Conservation (phyloP, 2,329 filamentous ascomycete genomes). For the Calonectria leucothoes region DNA sequence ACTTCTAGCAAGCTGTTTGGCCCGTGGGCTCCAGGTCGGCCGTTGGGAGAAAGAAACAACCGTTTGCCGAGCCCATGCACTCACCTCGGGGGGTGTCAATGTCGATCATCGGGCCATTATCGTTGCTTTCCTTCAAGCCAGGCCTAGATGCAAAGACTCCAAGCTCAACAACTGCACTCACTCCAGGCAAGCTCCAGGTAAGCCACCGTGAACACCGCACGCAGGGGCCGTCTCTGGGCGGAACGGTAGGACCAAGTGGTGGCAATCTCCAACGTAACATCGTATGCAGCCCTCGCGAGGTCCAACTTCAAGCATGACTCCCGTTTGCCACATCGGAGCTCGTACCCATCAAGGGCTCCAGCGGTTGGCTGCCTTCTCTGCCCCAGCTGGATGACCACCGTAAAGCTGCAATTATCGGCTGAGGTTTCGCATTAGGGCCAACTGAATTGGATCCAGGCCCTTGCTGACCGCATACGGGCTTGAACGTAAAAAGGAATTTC, state of each 20-base stretch:
- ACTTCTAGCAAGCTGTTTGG: conserved; percentile 2
- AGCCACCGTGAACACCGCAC: not conserved
- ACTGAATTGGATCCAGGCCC: conserved; percentile 1
- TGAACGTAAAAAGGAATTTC: conserved; percentile 5
- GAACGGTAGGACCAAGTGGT: conserved; percentile 3
- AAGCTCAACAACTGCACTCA: not conserved
- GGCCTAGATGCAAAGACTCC: not conserved
- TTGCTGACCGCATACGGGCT: not conserved
- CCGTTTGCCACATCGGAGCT: conserved; percentile 5
- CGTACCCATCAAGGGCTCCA: not conserved
- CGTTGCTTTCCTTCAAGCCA: not conserved
- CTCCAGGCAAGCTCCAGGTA: not conserved
- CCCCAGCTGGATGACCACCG: not conserved
- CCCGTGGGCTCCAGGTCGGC: not conserved
- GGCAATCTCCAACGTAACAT: conserved; percentile 22
- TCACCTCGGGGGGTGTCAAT: not conserved
- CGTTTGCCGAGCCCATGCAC: not conserved
- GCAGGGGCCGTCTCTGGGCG: not conserved
- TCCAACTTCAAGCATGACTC: conserved; percentile 7
- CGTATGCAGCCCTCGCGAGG: conserved; percentile 8
- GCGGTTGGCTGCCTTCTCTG: not conserved
- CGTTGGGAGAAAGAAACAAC: not conserved
- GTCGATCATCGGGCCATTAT: conserved; percentile 15
- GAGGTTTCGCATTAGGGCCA: not conserved
- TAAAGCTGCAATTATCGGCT: not conserved